Evolutionary conservation across 441 rosid genomes (phyloP).

Genomic region (Mallotus japonicus): DNA sequence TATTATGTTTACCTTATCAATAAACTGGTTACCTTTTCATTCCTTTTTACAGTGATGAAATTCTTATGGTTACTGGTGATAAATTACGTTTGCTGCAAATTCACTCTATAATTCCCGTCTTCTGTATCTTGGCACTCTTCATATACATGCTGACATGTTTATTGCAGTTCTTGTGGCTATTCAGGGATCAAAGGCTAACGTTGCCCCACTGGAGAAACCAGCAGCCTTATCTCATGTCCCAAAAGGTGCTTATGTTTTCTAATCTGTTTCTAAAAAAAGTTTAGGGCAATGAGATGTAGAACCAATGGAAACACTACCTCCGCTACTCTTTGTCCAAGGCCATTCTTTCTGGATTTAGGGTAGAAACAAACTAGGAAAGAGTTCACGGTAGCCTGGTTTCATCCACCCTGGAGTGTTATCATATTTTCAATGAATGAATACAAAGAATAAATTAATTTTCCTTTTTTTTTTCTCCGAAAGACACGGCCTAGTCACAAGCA

Average conservation of each 20-base stretch:
- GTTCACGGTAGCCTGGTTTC: not conserved
- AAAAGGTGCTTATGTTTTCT: slow-evolving; percentile 47
- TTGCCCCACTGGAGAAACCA: slow-evolving; percentile 88
- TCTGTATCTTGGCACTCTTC: not conserved
- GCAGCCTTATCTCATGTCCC: slow-evolving; percentile 71
- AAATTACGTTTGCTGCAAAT: not conserved
- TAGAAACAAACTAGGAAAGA: not conserved
- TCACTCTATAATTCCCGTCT: not conserved
- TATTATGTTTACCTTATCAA: slow-evolving; percentile 20
- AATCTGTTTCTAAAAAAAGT: not conserved
- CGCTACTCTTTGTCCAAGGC: not conserved
- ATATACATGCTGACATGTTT: slow-evolving; percentile 8
- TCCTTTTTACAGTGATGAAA: not conserved
- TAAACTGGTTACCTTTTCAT: not conserved
- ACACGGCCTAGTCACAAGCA: too few relatives aligned
- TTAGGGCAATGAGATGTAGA: not conserved
- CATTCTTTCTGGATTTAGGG: not conserved
- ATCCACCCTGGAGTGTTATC: not conserved
- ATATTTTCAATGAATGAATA: not conserved
- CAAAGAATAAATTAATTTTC: too few relatives aligned
- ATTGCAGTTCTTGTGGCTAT: slow-evolving; percentile 80
- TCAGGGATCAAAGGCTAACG: slow-evolving; percentile 78
- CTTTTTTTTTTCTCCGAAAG: too few relatives aligned
- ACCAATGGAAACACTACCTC: not conserved
- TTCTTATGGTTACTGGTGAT: not conserved